phyloP scores from a whole-genome alignment of 2,329 filamentous ascomycete genomes.

The Hypomyces perniciosus region DNA sequence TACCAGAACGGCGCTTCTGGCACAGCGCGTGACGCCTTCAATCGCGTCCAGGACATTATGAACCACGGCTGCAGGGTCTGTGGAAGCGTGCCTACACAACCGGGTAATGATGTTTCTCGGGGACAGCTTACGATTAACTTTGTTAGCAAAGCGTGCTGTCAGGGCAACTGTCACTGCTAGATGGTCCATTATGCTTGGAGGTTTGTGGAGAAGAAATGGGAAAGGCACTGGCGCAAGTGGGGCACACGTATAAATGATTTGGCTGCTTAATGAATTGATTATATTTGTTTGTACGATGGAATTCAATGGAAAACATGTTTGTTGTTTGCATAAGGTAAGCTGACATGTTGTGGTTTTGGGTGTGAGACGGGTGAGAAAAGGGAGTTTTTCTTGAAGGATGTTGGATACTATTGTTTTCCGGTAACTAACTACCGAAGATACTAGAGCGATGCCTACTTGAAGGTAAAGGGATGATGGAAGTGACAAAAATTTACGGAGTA shows the following conservation, averaged over 20 bases:
- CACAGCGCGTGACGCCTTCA: slow-evolving; percentile 6
- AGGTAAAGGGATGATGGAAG: not conserved
- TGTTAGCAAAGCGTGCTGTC: slow-evolving; percentile 11
- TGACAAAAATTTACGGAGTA: not conserved
- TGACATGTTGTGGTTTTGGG: too few species aligned
- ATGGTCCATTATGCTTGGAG: not conserved
- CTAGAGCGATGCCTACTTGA: too few species aligned
- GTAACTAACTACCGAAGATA: too few species aligned
- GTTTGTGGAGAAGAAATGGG: not conserved
- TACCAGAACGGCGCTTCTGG: slow-evolving; percentile 13
- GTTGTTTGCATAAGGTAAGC: too few species aligned
- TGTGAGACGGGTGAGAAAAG: too few species aligned
- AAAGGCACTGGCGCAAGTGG: not conserved
- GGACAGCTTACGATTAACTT: slow-evolving; percentile 13
- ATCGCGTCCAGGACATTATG: slow-evolving; percentile 8
- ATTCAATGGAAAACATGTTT: too few species aligned
- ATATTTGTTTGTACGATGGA: too few species aligned
- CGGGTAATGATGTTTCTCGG: slow-evolving; percentile 12
- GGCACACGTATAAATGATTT: too few species aligned
- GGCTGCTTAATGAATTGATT: too few species aligned
- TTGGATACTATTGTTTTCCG: too few species aligned
- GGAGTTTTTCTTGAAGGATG: too few species aligned
- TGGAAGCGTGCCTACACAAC: slow-evolving; percentile 10
- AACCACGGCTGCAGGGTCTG: slow-evolving; percentile 9
- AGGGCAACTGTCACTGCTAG: slow-evolving; percentile 9